Conservation (phyloP, 2,329 filamentous ascomycete species). For the Acephala macrosclerotiorum region DNA sequence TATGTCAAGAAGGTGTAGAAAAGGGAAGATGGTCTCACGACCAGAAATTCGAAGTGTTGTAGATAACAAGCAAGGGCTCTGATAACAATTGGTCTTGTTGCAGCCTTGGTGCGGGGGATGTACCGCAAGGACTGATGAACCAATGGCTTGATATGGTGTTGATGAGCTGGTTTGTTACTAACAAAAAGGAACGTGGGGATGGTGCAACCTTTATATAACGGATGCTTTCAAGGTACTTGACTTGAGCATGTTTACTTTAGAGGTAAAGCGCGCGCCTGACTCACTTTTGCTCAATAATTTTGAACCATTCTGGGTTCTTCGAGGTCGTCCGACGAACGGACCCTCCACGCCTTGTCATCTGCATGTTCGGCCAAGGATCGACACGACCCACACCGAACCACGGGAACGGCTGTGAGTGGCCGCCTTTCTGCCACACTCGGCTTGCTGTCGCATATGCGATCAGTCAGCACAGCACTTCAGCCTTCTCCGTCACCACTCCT, state of each 20-base stretch:
- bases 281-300: conserved; percentile 24
- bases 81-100: conserved; percentile 24
- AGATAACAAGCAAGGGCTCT: conserved; percentile 15
- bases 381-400: not conserved
- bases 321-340: conserved; percentile 13
- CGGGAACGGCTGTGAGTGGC: conserved; percentile 15
- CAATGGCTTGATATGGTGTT: conserved; percentile 13
- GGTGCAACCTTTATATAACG: conserved; percentile 24
- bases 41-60: conserved; percentile 16
- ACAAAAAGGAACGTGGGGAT: conserved; percentile 16
- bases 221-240: conserved; percentile 7
- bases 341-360: conserved; percentile 7
- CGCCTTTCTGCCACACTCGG: conserved; percentile 16
- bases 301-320: conserved; percentile 4
- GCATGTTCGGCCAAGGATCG: conserved; percentile 8
- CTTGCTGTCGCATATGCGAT: conserved; percentile 11
- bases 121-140: conserved; percentile 16
- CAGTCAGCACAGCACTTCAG: conserved; percentile 25
- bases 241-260: conserved; percentile 15
- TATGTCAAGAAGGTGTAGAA: not conserved
- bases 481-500: conserved; percentile 28
- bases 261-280: conserved; percentile 30
- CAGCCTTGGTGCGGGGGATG: conserved; percentile 34
- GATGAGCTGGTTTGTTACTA: conserved; percentile 9
- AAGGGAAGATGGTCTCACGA: conserved; percentile 8